Percentiles rank a stretch among this genome's conserved stretches.
Conservation (phyloP, 306 rosid genomes). For the Hippophae tibetana region DNA sequence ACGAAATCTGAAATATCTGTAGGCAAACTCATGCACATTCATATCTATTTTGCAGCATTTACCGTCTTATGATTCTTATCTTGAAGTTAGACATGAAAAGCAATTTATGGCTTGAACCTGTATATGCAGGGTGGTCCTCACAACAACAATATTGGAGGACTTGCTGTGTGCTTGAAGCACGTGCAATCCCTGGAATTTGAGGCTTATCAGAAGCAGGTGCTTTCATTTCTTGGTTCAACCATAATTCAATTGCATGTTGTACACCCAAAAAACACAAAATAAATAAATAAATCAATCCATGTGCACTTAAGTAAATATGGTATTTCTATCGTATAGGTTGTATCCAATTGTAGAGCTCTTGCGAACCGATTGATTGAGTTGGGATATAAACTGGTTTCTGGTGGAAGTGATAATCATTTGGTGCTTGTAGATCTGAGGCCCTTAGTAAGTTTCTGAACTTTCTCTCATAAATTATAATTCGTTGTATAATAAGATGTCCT, state of each 20-base stretch:
- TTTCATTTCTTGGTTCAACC: conserved; percentile 9
- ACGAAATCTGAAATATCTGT: not conserved
- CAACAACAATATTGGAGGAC: conserved; percentile 94
- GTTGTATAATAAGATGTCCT: too few relatives aligned
- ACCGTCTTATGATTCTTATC: not conserved
- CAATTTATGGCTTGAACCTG: not conserved
- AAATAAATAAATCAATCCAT: not conserved
- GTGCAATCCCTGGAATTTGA: conserved; percentile 71
- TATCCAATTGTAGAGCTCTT: conserved; percentile 83
- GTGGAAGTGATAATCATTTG: conserved; percentile 88
- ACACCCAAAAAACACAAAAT: too few relatives aligned
- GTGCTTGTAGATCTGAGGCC: conserved; percentile 94
- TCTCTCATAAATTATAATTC: not conserved
- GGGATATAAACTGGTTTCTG: conserved; percentile 84
- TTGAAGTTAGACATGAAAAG: not conserved
- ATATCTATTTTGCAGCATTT: not conserved
- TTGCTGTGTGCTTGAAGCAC: conserved; percentile 74
- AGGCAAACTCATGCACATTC: not conserved
- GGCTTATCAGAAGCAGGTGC: conserved; percentile 74
- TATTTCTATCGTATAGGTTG: conserved; percentile 43
- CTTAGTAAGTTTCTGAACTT: conserved; percentile 42
- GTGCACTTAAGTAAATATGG: conserved; percentile 10
- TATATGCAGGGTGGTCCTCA: conserved; percentile 92
- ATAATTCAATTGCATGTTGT: too few relatives aligned
- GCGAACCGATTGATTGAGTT: conserved; percentile 51